Evolutionary conservation across 116 monocot genomes (phyloP), one percentile per base, ranked within the genome.

Genomic region (Trichopus zeylanicus): DNA sequence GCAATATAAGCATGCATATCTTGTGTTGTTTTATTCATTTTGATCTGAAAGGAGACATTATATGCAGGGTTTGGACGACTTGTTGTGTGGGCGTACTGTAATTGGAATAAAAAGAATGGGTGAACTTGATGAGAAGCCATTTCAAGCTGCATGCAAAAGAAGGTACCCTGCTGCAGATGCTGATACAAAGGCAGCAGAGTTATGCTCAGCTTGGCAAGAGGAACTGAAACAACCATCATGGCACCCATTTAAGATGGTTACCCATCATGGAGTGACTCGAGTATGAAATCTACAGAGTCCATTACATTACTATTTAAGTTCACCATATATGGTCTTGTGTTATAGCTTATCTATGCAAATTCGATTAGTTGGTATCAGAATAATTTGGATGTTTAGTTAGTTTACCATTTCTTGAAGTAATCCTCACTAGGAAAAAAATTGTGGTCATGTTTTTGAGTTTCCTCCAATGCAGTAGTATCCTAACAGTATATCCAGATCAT

Each of bases 181-280:
- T 46, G 61, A 23, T 12, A 15, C 16, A 21, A 56, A 67, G 35
- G 66, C 61, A 48, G 61, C 55, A 19, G 46, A 75, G 22, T 39
- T 69, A 55, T 65, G 66, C 38, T 62, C 76, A 29, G 38, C 53
- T 28, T 85, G 76, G 76, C 77, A 80, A 61, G 77, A 80, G 56
- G 80, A 85, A 47, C 46, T 85, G 12, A 76, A 60, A 59, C 76
- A 80, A 8, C 85, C 76, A 22, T 34, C 62, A 0, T 85, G 85
- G 85, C 85, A 85, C 65, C 85, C 85, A 26, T 85, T 66, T 31
- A 73, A 74, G 51, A 61, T 69, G 15, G 48, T 68, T 10, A 35
- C 24, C 3, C 31, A 51, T 37, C 31, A 70, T 20, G 80, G 73
- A 31, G 67, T 70, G 59, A n/a, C 48, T 67, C 63, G 70, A 73